A percentile compares a stretch with the other conserved stretches of the same genome.
phyloP scores from a whole-genome alignment of 805 yeast species.

The Nadsonia fulvescens region DNA sequence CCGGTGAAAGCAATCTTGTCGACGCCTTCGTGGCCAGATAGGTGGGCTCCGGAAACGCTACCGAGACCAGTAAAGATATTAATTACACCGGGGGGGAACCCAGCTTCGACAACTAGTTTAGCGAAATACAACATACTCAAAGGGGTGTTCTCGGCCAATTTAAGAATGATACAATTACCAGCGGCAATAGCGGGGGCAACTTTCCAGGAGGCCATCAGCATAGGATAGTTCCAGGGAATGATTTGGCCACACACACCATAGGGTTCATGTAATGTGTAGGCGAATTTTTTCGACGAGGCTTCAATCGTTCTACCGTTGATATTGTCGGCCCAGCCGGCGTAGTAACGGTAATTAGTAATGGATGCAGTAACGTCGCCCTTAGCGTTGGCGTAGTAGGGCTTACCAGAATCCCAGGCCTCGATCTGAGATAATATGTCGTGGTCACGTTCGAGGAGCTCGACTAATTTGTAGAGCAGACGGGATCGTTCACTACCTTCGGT shows the following conservation, averaged over 20 bases:
- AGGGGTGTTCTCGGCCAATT: conserved; percentile 66
- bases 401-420: conserved; percentile 86
- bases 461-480: conserved; percentile 44
- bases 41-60: conserved; percentile 43
- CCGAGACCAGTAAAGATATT: conserved; percentile 62
- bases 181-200: conserved; percentile 71
- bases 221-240: conserved; percentile 60
- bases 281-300: conserved; percentile 42
- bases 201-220: conserved; percentile 64
- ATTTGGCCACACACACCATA: conserved; percentile 50
- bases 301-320: conserved; percentile 44
- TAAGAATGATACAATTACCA: conserved; percentile 57
- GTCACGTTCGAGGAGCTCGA: conserved; percentile 60
- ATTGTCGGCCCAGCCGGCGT: conserved; percentile 66
- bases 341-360: conserved; percentile 39
- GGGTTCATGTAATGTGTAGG: conserved; percentile 55
- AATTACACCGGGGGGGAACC: conserved; percentile 61
- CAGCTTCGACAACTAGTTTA: conserved; percentile 40
- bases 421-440: conserved; percentile 59
- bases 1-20: conserved; percentile 91
- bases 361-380: conserved; percentile 37
- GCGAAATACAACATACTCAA: conserved; percentile 48
- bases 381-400: conserved; percentile 28
- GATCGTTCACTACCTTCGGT: conserved; percentile 54
- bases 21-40: conserved; percentile 45